Conservation (phyloP, 768 basidiomycete genomes). For the Kwoniella sp. region DNA sequence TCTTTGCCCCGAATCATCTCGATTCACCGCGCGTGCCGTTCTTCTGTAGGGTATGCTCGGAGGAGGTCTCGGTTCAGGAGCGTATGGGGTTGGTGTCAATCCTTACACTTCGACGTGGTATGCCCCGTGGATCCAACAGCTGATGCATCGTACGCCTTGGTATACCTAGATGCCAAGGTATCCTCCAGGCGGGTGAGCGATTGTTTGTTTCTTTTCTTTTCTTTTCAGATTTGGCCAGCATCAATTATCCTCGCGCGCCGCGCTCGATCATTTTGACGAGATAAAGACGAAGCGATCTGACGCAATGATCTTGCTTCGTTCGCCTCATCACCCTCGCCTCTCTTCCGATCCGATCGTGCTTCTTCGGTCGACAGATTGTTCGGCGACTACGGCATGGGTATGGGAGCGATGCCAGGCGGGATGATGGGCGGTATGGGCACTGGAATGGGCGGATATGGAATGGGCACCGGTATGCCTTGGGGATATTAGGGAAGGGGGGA, state of each 20-base stretch:
- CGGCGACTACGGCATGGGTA: constrained; percentile 49
- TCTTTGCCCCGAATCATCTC: no score
- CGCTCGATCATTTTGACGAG: no score
- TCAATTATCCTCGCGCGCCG: no score
- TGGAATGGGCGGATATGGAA: constrained; percentile 47
- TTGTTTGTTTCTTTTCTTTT: not conserved
- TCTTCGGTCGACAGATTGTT: constrained; percentile 30
- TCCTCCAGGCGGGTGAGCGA: constrained; percentile 51
- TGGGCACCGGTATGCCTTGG: constrained; percentile 39
- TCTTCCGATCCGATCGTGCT: not conserved
- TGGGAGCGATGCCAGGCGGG: constrained; percentile 48
- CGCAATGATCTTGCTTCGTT: not conserved
- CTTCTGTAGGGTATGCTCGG: constrained; percentile 44
- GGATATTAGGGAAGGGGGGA: constrained; percentile 12
- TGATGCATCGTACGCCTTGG: constrained; percentile 45
- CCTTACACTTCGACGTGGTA: constrained; percentile 23
- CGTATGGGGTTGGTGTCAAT: constrained; percentile 48
- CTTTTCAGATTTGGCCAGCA: not conserved
- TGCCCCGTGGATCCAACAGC: constrained; percentile 38
- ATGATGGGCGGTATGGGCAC: constrained; percentile 49
- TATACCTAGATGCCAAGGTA: constrained; percentile 53
- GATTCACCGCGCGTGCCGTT: no score
- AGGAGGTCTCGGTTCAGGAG: constrained; percentile 48
- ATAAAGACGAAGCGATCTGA: not conserved
- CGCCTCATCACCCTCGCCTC: not conserved